Evolutionary conservation across 2,329 filamentous ascomycete species (phyloP).

Genomic region (Sporothrix dimorphospora): DNA sequence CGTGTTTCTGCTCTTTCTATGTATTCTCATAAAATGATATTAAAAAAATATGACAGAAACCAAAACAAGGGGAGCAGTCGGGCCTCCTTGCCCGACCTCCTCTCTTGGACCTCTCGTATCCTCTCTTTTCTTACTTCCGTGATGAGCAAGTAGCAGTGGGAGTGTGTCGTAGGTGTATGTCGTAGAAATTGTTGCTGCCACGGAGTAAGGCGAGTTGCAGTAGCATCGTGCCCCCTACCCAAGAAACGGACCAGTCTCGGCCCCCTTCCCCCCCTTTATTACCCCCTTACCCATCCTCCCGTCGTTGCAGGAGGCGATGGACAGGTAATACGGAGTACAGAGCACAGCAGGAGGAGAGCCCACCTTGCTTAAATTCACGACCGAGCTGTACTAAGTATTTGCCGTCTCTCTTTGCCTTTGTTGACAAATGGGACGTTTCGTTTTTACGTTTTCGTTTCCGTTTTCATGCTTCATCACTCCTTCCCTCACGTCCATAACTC

Average conservation of each 20-base stretch:
- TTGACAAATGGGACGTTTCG: conserved; percentile 11
- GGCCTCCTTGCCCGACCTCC: background rate
- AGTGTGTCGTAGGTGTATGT: background rate
- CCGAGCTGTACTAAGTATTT: background rate
- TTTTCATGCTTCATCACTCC: background rate
- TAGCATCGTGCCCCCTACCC: background rate
- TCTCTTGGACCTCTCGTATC: background rate
- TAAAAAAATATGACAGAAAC: background rate
- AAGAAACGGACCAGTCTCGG: background rate
- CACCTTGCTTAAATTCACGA: background rate
- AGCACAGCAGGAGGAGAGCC: background rate
- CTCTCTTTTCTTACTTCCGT: background rate
- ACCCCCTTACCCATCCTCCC: background rate
- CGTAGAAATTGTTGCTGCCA: background rate
- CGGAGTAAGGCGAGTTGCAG: background rate
- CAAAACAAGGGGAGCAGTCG: background rate
- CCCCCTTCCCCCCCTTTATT: background rate
- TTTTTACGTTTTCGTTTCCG: background rate
- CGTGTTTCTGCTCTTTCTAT: too few species aligned
- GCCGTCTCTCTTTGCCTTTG: background rate
- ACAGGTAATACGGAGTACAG: background rate
- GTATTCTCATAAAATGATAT: background rate
- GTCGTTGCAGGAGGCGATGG: conserved; percentile 15
- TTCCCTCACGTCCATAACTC: too few species aligned
- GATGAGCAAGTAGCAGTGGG: background rate